Evolutionary conservation across 2,329 filamentous ascomycete species (phyloP), one percentile per base, ranked within the genome.

Genomic region (Colletotrichum sp.): DNA sequence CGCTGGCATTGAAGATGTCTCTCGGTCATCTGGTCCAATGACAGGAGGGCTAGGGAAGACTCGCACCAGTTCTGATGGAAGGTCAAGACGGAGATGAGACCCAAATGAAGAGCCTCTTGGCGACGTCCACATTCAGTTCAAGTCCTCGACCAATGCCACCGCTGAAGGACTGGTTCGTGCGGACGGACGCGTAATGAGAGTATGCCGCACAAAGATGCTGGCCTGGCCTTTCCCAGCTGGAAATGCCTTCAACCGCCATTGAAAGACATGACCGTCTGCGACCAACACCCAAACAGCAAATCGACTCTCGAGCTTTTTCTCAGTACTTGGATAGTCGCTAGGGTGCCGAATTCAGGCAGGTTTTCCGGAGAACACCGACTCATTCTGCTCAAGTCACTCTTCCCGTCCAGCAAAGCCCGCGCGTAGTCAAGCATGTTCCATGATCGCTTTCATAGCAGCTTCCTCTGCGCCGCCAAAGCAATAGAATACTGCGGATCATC

Each of bases 61-160:
- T 21, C 43, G n/a, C n/a, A 24, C 6, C 43, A 52, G n/a, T 7
- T 24, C n/a, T 0, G 43, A 21, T 52, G 4, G 43, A 13, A 52
- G 43, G 43, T 13, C 43, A 24, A 52, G 43, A 52, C 10, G 10
- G n/a, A 52, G n/a, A 52, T 6, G 2, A 4, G 43, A 7, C 43
- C 43, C 6, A 13, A 52, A 52, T 52, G 43, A 52, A 52, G 3
- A 52, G 10, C 10, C 12, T 52, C n/a, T 52, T 52, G 12, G 43
- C n/a, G 10, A 24, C 94, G 81, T 99, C 96, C 13, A 98, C 92
- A 79, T 98, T 99, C 82, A 99, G 87, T 0, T 94, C 92, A 7
- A 99, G 88, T 10, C 91, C 92, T 32, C 91, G 90, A 36, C 90
- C 89, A 43, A 70, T 24, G 2, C 87, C 84, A 72, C 77, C 80